phyloP scores from a whole-genome alignment of 2,329 filamentous ascomycete species.

The Tetracladium maxilliforme region DNA sequence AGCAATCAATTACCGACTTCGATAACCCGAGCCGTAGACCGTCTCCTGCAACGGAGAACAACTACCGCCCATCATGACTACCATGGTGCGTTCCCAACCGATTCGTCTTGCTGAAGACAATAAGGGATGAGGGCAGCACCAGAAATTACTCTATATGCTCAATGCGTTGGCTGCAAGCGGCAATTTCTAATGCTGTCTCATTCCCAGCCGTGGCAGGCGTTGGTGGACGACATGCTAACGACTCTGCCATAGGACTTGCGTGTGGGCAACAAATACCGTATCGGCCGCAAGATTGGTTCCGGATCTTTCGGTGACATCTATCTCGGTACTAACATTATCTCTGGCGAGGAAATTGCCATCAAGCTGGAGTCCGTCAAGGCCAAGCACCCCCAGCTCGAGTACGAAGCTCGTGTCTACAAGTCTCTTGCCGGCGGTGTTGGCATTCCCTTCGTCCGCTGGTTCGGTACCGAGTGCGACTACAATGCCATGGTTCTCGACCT shows the following conservation, averaged over 20 bases:
- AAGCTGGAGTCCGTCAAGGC: slow-evolving; percentile 99
- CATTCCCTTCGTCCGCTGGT: slow-evolving; percentile 98
- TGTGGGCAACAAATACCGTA: slow-evolving; percentile 99
- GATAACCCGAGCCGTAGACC: no score
- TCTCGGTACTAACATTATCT: slow-evolving; percentile 98
- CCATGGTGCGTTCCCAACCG: no score
- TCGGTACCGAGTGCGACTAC: slow-evolving; percentile 98
- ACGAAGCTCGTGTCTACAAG: slow-evolving; percentile 90
- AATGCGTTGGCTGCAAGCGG: no score
- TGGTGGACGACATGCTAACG: no score
- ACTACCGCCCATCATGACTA: no score
- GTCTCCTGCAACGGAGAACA: no score
- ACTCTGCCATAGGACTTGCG: slow-evolving; percentile 90
- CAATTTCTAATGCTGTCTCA: no score
- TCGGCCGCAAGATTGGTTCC: slow-evolving; percentile 97
- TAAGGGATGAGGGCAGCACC: no score
- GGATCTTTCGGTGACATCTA: slow-evolving; percentile 98
- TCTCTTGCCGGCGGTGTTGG: slow-evolving; percentile 89
- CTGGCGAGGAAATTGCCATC: slow-evolving; percentile 97
- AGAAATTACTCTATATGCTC: no score
- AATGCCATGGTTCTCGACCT: slow-evolving; percentile 99
- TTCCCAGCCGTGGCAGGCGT: no score
- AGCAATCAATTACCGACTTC: no score
- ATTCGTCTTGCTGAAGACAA: no score
- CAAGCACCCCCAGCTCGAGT: slow-evolving; percentile 97